Base-by-base conservation (phyloP, 2,329 filamentous ascomycete species). In the Aspergillus pseudotamarii region DNA sequence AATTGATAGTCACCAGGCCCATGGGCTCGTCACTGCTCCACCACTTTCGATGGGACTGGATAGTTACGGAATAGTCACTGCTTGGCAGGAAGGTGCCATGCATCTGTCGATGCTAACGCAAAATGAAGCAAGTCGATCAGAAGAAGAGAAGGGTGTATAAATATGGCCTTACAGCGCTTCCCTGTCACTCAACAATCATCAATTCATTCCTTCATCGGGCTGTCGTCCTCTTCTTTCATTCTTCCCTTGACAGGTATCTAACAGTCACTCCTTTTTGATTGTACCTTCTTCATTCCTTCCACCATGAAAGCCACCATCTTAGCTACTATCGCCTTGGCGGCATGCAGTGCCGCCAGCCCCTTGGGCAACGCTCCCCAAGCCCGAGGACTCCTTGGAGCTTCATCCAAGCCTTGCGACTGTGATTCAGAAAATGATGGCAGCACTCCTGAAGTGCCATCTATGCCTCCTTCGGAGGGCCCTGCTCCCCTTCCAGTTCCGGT, bases 291-390 rank as follows among this genome's bases (percentile, higher is more conserved):
- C 46, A 57, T 59, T 43, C 48, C 50, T 60, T 60, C n/a, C 64
- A 64, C 56, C n/a, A 69, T 69, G 68, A 69, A 63, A 63, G 62
- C 63, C 38, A 61, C 66, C 43, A 48, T 65, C 38, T 38, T 68
- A 32, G 65, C 68, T 41, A 64, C 64, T 46, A 57, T 69, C 16
- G 61, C 61, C 51, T 63, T 61, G 63, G 66, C 66, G 10, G 66
- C 64, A 26, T 68, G 55, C 41, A 57, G 62, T 28, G 56, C 66
- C 34, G 68, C 68, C 23, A 61, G 58, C 54, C 67, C 67, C 6
- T 48, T 68, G 30, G 64, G 58, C 41, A 51, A 3, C n/a, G 58
- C 48, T 32, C 58, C 57, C 21, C 41, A 59, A n/a, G 58, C 55
- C 43, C 65, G 56, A 41, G 57, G 58, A 30, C 34, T 28, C 21